Evolutionary conservation across 2,329 filamentous ascomycete species (phyloP).

Genomic region (Epichloe baconii): DNA sequence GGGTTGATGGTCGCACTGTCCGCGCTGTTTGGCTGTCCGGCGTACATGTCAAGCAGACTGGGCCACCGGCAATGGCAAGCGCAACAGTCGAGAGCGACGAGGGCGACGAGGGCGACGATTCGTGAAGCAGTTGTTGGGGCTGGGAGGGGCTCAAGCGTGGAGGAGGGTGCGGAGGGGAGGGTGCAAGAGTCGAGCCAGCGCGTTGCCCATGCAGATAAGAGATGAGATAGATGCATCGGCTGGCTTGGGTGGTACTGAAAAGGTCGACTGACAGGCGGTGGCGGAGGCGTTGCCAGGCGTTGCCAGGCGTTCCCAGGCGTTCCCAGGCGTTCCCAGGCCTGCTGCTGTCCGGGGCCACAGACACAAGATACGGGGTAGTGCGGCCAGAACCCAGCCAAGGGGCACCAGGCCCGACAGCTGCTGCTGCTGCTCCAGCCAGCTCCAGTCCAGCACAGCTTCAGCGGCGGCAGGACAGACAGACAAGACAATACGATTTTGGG

Average conservation of each 20-base stretch:
- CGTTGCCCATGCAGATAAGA: slow-evolving; percentile 32
- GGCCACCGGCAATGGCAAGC: slow-evolving; percentile 11
- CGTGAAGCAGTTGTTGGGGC: slow-evolving; percentile 43
- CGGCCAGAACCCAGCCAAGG: too few relatives aligned
- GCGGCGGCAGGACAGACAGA: background rate
- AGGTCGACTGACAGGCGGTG: slow-evolving; percentile 4
- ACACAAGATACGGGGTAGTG: too few relatives aligned
- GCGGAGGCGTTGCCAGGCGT: slow-evolving; percentile 1
- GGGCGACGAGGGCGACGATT: slow-evolving; percentile 49
- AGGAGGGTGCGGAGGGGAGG: slow-evolving; percentile 25
- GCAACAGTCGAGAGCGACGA: slow-evolving; percentile 19
- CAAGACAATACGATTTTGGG: too few relatives aligned
- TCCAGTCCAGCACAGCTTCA: background rate
- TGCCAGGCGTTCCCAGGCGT: too few relatives aligned
- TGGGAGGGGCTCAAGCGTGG: slow-evolving; percentile 27
- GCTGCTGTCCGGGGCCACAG: too few relatives aligned
- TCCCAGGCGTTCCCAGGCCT: too few relatives aligned
- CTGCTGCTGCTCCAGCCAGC: too few relatives aligned
- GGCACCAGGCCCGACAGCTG: too few relatives aligned
- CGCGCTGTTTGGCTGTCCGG: slow-evolving; percentile 51
- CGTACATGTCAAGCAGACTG: slow-evolving; percentile 22
- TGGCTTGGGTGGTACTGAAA: background rate
- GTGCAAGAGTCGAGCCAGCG: slow-evolving; percentile 26
- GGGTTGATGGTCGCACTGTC: slow-evolving; percentile 86
- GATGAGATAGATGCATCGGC: slow-evolving; percentile 17